These are phyloP conservation scores for Saccharomyces jurei DNA, from an alignment of 805 yeast genomes.

Conservation along the genomic window DNA sequence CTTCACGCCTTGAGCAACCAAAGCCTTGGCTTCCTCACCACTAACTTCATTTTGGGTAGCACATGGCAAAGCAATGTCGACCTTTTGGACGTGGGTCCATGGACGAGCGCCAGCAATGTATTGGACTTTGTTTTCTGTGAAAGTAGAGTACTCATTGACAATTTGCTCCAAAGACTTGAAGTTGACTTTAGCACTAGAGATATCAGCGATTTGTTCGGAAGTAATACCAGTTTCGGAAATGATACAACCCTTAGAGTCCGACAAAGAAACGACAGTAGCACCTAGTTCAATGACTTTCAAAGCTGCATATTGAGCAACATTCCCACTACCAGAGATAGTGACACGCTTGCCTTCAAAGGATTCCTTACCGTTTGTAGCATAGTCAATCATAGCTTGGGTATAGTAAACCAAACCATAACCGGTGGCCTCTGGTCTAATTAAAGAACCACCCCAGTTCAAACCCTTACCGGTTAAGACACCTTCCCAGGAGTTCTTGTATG, in stretches of 20 bases:
- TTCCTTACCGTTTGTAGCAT: slow-evolving; percentile 81
- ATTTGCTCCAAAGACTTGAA: slow-evolving; percentile 66
- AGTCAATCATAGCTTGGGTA: slow-evolving; percentile 92
- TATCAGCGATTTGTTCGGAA: slow-evolving; percentile 61
- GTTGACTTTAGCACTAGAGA: slow-evolving; percentile 68
- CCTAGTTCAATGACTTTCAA: slow-evolving; percentile 92
- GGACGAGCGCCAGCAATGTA: slow-evolving; percentile 91
- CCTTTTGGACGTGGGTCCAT: slow-evolving; percentile 83
- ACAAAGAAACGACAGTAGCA: slow-evolving; percentile 82
- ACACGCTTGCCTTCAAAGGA: slow-evolving; percentile 85
- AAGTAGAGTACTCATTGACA: slow-evolving; percentile 44
- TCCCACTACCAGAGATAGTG: slow-evolving; percentile 93
- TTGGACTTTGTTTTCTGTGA: slow-evolving; percentile 50
- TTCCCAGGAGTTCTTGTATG: slow-evolving; percentile 79
- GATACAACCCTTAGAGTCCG: slow-evolving; percentile 88
- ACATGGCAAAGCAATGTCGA: slow-evolving; percentile 91
- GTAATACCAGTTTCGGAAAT: slow-evolving; percentile 72
- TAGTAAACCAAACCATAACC: slow-evolving; percentile 95
- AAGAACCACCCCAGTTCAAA: slow-evolving; percentile 93
- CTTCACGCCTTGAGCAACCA: slow-evolving; percentile 81
- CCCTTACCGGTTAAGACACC: slow-evolving; percentile 98
- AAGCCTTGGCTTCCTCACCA: slow-evolving; percentile 89
- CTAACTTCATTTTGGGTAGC: slow-evolving; percentile 96
- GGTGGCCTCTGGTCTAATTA: slow-evolving; percentile 96
- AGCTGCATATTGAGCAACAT: slow-evolving; percentile 97